Evolutionary conservation across 805 yeast species (phyloP).

Genomic region (Saturnispora gosingensis): DNA sequence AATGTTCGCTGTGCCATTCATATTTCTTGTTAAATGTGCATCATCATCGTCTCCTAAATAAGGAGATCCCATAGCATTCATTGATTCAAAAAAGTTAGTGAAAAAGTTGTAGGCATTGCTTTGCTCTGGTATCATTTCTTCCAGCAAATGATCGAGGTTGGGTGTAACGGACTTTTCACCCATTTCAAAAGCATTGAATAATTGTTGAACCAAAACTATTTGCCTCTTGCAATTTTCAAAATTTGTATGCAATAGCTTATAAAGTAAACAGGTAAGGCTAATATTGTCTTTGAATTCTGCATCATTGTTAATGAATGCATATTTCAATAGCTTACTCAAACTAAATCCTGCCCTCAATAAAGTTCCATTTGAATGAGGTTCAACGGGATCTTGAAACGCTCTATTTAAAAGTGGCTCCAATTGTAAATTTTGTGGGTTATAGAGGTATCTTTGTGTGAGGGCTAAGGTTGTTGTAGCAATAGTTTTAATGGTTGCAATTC

Average conservation of each 20-base stretch:
- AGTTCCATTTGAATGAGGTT: background rate
- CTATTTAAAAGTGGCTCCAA: conserved; percentile 16
- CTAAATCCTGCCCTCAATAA: conserved; percentile 3
- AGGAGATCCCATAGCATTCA: background rate
- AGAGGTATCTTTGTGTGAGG: conserved; percentile 14
- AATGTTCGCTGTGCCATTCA: conserved; percentile 12
- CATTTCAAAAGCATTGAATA: conserved; percentile 21
- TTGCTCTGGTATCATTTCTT: conserved; percentile 7
- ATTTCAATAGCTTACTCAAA: conserved; percentile 2
- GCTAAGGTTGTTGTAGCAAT: conserved; percentile 16
- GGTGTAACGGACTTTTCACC: conserved; percentile 12
- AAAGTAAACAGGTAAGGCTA: background rate
- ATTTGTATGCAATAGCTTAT: conserved; percentile 16
- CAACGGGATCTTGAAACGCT: conserved; percentile 5
- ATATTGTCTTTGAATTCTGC: background rate
- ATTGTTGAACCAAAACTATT: conserved; percentile 23
- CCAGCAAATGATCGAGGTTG: conserved; percentile 19
- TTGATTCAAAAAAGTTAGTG: background rate
- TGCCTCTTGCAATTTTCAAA: conserved; percentile 26
- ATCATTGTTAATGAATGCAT: background rate
- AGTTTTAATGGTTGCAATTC: conserved; percentile 18
- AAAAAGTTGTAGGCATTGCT: conserved; percentile 17
- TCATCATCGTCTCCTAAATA: conserved; percentile 4
- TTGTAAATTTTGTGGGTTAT: conserved; percentile 14
- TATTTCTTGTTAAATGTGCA: background rate